These are phyloP conservation scores for Cytospora leucostoma DNA, from an alignment of 2,329 filamentous ascomycete genomes.

Conservation along the genomic window DNA sequence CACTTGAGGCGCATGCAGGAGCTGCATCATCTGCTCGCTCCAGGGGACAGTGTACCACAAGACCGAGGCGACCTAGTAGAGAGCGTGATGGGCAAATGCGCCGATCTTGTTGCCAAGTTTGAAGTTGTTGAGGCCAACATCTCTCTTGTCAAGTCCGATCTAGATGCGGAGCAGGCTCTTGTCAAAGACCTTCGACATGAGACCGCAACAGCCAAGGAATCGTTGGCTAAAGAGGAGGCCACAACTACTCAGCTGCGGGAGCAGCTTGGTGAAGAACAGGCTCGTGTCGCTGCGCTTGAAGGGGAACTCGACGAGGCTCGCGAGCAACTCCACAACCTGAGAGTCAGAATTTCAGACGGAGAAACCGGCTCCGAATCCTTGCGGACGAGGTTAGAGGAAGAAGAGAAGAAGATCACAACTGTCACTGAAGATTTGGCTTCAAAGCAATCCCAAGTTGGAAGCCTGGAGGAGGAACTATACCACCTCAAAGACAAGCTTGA, in stretches of 20 bases:
- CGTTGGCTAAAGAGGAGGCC: conserved; percentile 54
- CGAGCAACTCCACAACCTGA: conserved; percentile 67
- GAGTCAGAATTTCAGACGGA: conserved; percentile 74
- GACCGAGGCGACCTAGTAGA: conserved; percentile 62
- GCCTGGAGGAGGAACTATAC: conserved; percentile 73
- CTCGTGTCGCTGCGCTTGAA: conserved; percentile 56
- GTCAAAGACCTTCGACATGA: conserved; percentile 59
- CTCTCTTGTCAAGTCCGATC: conserved; percentile 62
- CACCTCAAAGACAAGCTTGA: conserved; percentile 67
- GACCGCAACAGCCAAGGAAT: conserved; percentile 55
- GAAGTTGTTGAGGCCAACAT: conserved; percentile 62
- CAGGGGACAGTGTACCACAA: conserved; percentile 52
- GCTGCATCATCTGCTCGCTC: conserved; percentile 60
- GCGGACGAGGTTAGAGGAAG: conserved; percentile 71
- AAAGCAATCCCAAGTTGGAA: conserved; percentile 73
- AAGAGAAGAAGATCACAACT: conserved; percentile 69
- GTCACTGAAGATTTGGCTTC: conserved; percentile 72
- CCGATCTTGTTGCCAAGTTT: conserved; percentile 61
- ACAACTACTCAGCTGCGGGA: conserved; percentile 56
- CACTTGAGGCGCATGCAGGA: conserved; percentile 59
- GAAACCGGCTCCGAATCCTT: conserved; percentile 81
- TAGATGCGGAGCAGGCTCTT: conserved; percentile 59
- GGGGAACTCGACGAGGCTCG: conserved; percentile 64
- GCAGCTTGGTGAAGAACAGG: conserved; percentile 53
- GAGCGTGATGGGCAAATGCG: conserved; percentile 57